A percentile compares a stretch with the other conserved stretches of the same genome.
phyloP scores from a whole-genome alignment of 2,329 filamentous ascomycete genomes.

The Xylariales sp. region DNA sequence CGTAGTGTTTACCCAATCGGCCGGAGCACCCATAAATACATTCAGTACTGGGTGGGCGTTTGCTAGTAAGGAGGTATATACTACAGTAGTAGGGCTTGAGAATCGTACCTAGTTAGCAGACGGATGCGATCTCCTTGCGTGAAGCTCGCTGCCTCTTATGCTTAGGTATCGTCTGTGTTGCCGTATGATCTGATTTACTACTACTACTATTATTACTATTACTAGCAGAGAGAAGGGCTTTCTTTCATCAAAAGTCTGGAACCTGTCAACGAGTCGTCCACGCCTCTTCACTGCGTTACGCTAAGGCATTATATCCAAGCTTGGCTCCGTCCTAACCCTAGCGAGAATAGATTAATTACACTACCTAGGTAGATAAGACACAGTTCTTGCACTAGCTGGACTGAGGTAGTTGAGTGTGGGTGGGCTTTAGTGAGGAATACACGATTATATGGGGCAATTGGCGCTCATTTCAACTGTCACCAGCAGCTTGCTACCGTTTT shows the following conservation, averaged over 20 bases:
- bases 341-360: neutral
- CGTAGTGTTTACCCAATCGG: too few species aligned
- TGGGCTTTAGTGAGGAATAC: neutral
- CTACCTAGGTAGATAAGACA: too few species aligned
- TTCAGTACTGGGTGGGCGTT: neutral
- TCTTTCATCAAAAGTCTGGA: slow-evolving; percentile 17
- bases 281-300: slow-evolving; percentile 23
- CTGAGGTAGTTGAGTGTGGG: too few species aligned
- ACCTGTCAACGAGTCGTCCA: neutral
- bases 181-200: slow-evolving; percentile 19
- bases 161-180: neutral
- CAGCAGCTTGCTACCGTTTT: neutral
- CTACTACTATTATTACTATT: neutral
- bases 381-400: neutral
- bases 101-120: neutral
- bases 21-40: neutral
- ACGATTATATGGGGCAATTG: slow-evolving; percentile 4
- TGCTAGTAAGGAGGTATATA: too few species aligned
- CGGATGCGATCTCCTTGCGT: neutral
- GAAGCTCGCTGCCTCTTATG: neutral
- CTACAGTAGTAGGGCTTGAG: neutral
- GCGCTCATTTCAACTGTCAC: neutral
- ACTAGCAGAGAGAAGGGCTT: slow-evolving; percentile 19
- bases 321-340: neutral
- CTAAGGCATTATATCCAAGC: neutral